Base-by-base conservation (phyloP, 2,329 filamentous ascomycete species). In the Paraphoma chrysanthemicola region DNA sequence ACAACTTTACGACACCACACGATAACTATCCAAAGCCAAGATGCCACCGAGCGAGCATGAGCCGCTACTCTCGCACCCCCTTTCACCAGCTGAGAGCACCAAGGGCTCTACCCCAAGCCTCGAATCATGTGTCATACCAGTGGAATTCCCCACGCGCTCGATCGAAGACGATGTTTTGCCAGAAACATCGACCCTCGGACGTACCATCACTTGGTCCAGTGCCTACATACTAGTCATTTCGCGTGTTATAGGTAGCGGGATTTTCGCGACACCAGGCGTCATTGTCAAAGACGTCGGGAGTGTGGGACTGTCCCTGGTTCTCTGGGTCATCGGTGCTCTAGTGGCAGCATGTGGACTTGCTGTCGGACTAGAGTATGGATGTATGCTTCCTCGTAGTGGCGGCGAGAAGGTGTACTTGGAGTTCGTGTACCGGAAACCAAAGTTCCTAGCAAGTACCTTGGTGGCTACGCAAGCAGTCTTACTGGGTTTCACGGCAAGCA, bases 391-490 rank as follows among this genome's bases (percentile, higher is more conserved):
- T 14, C 81, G 88, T 0, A 89, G 86, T 0, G 89, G 89, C 6
- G 89, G 88, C 23, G 75, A 77, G 28, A 91, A 91, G 74, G 87
- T 90, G 6, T 91, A 90, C 67, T 82, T 91, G 44, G 88, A 91
- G 71, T 89, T 88, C 70, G 86, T 86, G 0, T 91, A 89, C 69
- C 82, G 83, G 1, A 79, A 80, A 31, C 89, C 89, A 1, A 81
- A 83, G 6, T 87, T 89, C 58, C 79, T 91, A 3, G 86, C 87
- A 0, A 88, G 87, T 2, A 87, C 85, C 0, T 69, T 91, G 14
- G 79, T 90, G 11, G 87, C 87, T 0, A 81, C 87, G 1, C 85
- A 90, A 52, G 86, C 85, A 0, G 82, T 90, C 0, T 69, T 90
- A 0, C 76, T 91, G 0, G 86, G 87, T 0, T 90, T 90, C 54